phyloP scores from a whole-genome alignment of 2,329 filamentous ascomycete species.

The Tolypocladium ovalisporum region DNA sequence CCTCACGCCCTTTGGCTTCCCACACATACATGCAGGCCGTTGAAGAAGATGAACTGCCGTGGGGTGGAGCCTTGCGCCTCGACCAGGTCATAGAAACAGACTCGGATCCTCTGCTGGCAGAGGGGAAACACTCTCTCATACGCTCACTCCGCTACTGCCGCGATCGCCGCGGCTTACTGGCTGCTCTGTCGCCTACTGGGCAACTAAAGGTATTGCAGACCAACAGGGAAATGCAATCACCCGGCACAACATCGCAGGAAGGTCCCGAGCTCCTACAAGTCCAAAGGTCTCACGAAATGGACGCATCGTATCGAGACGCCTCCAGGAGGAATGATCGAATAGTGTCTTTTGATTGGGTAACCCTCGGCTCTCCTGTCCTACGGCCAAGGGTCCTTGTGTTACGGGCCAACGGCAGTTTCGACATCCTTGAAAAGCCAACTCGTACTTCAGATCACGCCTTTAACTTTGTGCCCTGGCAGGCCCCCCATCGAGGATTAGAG shows the following conservation, averaged over 20 bases:
- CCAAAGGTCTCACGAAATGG: slow-evolving; percentile 49
- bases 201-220: slow-evolving; percentile 53
- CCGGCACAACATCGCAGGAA: slow-evolving; percentile 23
- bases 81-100: slow-evolving; percentile 46
- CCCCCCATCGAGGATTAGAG: slow-evolving; percentile 45
- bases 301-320: slow-evolving; percentile 43
- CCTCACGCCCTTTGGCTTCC: slow-evolving; percentile 39
- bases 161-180: slow-evolving; percentile 49
- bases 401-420: slow-evolving; percentile 48
- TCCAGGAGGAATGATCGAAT: slow-evolving; percentile 47
- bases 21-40: slow-evolving; percentile 44
- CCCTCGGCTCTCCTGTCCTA: slow-evolving; percentile 41
- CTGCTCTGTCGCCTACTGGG: slow-evolving; percentile 50
- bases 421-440: slow-evolving; percentile 51
- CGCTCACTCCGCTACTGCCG: slow-evolving; percentile 53
- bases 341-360: slow-evolving; percentile 59
- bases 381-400: slow-evolving; percentile 49
- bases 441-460: slow-evolving; percentile 46
- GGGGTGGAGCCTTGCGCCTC: slow-evolving; percentile 49
- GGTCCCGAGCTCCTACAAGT: slow-evolving; percentile 51
- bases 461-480: slow-evolving; percentile 49
- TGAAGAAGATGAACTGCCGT: slow-evolving; percentile 50
- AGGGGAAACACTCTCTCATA: slow-evolving; percentile 50
- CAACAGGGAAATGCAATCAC: slow-evolving; percentile 38
- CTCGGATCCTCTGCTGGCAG: slow-evolving; percentile 34